phyloP scores from a whole-genome alignment of 2,329 filamentous ascomycete species.

The Hymenoscyphus scutula region DNA sequence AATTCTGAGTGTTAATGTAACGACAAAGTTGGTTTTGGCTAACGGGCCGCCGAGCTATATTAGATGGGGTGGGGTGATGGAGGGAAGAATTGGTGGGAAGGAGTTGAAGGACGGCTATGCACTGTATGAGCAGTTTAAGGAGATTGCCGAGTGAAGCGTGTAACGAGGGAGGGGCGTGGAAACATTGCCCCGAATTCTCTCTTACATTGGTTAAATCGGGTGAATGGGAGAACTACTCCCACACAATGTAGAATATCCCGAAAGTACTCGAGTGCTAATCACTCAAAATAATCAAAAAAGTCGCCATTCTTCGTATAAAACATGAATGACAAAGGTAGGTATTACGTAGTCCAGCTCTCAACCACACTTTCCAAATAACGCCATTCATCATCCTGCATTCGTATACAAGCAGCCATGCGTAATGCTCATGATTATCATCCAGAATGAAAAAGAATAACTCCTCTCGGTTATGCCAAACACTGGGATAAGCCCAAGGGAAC shows the following conservation, averaged over 20 bases:
- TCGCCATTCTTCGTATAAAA: not conserved
- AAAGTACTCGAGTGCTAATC: not conserved
- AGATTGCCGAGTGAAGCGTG: not conserved
- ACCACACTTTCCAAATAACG: slow-evolving; percentile 1
- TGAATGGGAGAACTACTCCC: not conserved
- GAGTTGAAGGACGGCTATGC: not conserved
- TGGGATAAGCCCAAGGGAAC: not conserved
- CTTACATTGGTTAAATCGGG: too few species aligned
- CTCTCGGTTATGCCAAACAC: not conserved
- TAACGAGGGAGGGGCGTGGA: too few species aligned
- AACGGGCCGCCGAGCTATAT: not conserved
- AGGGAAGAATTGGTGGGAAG: not conserved
- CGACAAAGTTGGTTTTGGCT: not conserved
- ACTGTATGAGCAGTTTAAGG: slow-evolving; percentile 7
- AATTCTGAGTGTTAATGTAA: not conserved
- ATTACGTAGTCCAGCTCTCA: slow-evolving; percentile 3
- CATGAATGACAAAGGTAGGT: not conserved
- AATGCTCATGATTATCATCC: slow-evolving; percentile 4
- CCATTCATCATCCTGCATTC: slow-evolving; percentile 1
- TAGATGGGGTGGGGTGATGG: slow-evolving; percentile 5
- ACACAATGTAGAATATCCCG: not conserved
- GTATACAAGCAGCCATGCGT: slow-evolving; percentile 6
- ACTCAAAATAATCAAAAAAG: not conserved
- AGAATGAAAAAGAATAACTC: not conserved
- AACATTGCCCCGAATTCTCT: too few species aligned